Conservation (phyloP, 2,329 filamentous ascomycete genomes). For the Beauveria bassiana region DNA sequence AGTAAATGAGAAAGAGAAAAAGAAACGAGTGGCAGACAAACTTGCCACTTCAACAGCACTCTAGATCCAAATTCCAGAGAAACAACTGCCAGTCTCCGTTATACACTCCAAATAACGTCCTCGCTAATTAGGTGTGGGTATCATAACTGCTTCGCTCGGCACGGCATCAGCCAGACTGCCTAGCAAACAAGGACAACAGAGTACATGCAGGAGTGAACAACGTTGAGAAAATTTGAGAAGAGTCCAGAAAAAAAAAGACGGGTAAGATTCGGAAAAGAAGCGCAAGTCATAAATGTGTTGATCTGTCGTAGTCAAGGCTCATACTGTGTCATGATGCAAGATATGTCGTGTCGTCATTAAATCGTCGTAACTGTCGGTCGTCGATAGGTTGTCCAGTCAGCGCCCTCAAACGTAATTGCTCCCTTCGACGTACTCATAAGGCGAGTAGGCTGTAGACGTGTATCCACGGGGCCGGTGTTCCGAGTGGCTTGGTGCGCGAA, state of each 20-base stretch:
- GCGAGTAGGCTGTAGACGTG: slow-evolving; percentile 18
- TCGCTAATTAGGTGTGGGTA: slow-evolving; percentile 10
- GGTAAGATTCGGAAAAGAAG: slow-evolving; percentile 13
- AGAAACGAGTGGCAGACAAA: slow-evolving; percentile 2
- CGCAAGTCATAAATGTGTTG: slow-evolving; percentile 6
- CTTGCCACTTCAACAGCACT: neutral
- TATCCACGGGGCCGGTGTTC: slow-evolving; percentile 34
- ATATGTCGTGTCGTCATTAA: slow-evolving; percentile 11
- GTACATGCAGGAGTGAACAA: slow-evolving; percentile 17
- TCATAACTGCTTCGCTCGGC: slow-evolving; percentile 9
- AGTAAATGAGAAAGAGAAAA: slow-evolving; percentile 16
- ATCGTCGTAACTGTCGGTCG: slow-evolving; percentile 4
- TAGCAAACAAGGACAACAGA: slow-evolving; percentile 14
- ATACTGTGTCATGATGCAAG: slow-evolving; percentile 3
- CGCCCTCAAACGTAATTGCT: slow-evolving; percentile 5
- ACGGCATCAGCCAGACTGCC: slow-evolving; percentile 10
- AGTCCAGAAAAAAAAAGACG: slow-evolving; percentile 2
- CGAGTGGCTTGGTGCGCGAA: slow-evolving; percentile 42
- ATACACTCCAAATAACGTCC: slow-evolving; percentile 9
- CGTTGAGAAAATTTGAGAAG: slow-evolving; percentile 15
- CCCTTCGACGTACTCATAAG: slow-evolving; percentile 13
- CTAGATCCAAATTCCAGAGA: neutral
- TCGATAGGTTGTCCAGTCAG: neutral
- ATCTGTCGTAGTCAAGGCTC: neutral
- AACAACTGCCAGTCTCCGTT: slow-evolving; percentile 5